Percentiles rank a stretch among this genome's conserved stretches.
Conservation (phyloP, 164 flowering plant species). For the Piper longum region DNA sequence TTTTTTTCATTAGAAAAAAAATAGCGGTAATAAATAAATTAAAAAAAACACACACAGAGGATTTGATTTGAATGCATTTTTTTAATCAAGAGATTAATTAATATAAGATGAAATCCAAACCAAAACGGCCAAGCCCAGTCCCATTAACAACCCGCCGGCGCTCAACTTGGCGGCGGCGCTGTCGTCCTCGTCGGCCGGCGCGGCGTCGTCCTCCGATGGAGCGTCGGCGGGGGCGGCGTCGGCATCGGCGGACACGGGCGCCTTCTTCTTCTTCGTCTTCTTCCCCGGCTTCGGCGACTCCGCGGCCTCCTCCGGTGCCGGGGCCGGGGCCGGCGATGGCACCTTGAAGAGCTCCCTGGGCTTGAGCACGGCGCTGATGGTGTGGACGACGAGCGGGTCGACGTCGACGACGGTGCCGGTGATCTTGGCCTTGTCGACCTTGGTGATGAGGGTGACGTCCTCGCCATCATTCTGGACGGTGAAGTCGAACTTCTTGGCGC, state of each 20-base stretch:
- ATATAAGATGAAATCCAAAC: neutral
- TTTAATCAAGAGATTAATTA: too few relatives aligned
- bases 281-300: neutral
- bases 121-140: neutral
- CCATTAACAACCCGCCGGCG: neutral
- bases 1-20: neutral
- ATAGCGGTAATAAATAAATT: too few relatives aligned
- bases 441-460: conserved; percentile 38
- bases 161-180: neutral
- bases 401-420: conserved; percentile 53
- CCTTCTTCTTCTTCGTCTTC: neutral
- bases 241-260: neutral
- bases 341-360: conserved; percentile 65
- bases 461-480: conserved; percentile 29
- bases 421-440: conserved; percentile 47
- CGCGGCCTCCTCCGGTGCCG: conserved; percentile 17
- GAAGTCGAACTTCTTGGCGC: conserved; percentile 22
- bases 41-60: neutral
- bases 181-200: neutral
- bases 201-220: neutral
- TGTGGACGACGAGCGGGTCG: conserved; percentile 53
- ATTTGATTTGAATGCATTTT: too few relatives aligned
- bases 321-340: conserved; percentile 44
- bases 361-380: conserved; percentile 50
- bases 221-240: neutral